Evolutionary conservation across 345 rosid genomes (phyloP), one percentile per base, ranked within the genome.

Genomic region (Eucalyptus dawsonii): DNA sequence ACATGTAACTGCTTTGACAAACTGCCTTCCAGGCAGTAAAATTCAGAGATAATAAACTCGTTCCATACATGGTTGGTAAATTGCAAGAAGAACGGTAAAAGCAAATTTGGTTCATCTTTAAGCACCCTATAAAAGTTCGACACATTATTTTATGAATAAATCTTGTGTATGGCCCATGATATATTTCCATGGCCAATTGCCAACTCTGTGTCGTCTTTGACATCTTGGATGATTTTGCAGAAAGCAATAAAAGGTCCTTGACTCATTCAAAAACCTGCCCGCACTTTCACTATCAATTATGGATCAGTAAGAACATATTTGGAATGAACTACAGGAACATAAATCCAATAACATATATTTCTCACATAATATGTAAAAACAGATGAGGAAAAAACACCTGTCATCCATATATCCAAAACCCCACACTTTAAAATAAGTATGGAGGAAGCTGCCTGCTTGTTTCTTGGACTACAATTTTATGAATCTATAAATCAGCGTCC

Each of bases 361-460:
- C 65, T 53, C n/a, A 27, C 16, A 86, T 51, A 21, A 86, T 19
- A 37, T 21, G 83, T 37, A 21, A 40, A 76, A 40, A 76, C 21
- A 14, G 13, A 76, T 6, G 42, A 40, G 47, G 8, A 53, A 53
- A 51, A 34, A 69, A 44, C 27, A 88, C 72, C 89, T 88, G 89
- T 88, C 86, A 88, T 50, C 86, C 89, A 88, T 88, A 40, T 87
- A 60, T 44, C 67, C 50, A 15, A 87, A 47, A 87, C 81, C 58
- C 50, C 85, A 86, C 54, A 50, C 54, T n/a, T 86, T 86, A 34
- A 11, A 50, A 53, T 86, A 27, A 90, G 88, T 45, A 54, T 87
- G 60, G 54, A 91, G 91, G 67, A 86, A 91, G 91, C 89, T 91
- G 47, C 91, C 87, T 29, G 87, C 89, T 90, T 92, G 88, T 89